Evolutionary conservation across 257 asterid species (phyloP).

Genomic region (Ophiorrhiza pumila): DNA sequence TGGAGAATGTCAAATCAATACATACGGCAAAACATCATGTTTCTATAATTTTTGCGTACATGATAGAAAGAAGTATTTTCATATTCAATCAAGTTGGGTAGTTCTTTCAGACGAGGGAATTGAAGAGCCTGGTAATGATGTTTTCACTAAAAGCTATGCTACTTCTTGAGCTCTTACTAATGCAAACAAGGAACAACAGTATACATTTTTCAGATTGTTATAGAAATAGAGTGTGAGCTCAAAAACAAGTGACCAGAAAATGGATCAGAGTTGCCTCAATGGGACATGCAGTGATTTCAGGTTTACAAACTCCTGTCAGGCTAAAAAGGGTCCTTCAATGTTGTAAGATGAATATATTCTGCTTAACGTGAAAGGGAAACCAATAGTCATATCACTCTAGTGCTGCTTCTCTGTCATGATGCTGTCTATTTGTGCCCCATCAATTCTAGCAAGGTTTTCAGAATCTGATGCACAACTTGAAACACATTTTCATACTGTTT

Average conservation of each 20-base stretch:
- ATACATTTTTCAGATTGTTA: neutral
- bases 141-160: neutral
- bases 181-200: neutral
- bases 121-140: neutral
- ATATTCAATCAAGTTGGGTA: neutral
- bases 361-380: neutral
- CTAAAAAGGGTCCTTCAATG: neutral
- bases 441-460: neutral
- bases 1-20: neutral
- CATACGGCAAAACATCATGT: neutral
- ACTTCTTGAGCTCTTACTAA: neutral
- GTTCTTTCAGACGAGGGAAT: neutral
- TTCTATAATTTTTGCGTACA: too few species aligned
- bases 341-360: neutral
- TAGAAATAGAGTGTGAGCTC: neutral
- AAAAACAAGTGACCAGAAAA: neutral
- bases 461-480: slow-evolving; percentile 5
- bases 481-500: neutral
- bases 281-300: neutral
- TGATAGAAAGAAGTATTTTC: neutral
- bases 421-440: neutral
- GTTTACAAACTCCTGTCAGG: neutral
- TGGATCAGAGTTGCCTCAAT: neutral
- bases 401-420: neutral
- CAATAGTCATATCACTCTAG: neutral